Conservation (phyloP, 768 basidiomycete genomes). For the Boletus vinaceobasis region DNA sequence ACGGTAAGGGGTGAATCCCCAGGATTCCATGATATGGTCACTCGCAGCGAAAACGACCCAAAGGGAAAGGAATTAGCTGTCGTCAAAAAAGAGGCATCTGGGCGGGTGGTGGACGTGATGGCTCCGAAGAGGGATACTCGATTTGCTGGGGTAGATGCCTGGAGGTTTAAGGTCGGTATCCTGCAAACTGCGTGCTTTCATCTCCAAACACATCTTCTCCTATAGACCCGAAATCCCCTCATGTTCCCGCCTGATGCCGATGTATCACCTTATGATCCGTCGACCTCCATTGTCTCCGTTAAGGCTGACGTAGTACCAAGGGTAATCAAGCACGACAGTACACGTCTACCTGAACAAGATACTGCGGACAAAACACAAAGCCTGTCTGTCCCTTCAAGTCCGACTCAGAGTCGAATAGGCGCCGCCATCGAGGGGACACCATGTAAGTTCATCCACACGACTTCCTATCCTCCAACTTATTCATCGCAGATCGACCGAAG, state of each 20-base stretch:
- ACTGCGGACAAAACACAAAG: conserved; percentile 41
- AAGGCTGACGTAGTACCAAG: conserved; percentile 46
- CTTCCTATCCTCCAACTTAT: conserved; percentile 8
- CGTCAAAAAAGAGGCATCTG: conserved; percentile 25
- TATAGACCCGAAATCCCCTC: conserved; percentile 84
- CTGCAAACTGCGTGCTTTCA: background rate
- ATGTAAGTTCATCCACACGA: conserved; percentile 51
- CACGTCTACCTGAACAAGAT: conserved; percentile 75
- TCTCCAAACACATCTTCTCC: background rate
- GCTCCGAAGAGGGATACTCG: conserved; percentile 74
- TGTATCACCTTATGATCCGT: conserved; percentile 66
- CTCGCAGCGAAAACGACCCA: conserved; percentile 26
- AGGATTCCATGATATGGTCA: background rate
- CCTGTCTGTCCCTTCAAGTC: conserved; percentile 72
- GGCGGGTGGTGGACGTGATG: conserved; percentile 63
- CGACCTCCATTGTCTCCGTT: conserved; percentile 27
- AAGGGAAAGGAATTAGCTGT: conserved; percentile 23
- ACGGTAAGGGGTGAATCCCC: conserved; percentile 26
- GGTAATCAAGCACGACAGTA: conserved; percentile 74
- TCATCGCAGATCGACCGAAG: conserved; percentile 54
- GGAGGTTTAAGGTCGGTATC: conserved; percentile 70
- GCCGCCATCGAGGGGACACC: conserved; percentile 93
- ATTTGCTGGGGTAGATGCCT: conserved; percentile 69
- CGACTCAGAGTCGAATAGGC: conserved; percentile 83
- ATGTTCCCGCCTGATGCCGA: conserved; percentile 97